A percentile compares a stretch with the other conserved stretches of the same genome.
Conservation (phyloP, 805 yeast genomes). For the Candida ipomoeae region DNA sequence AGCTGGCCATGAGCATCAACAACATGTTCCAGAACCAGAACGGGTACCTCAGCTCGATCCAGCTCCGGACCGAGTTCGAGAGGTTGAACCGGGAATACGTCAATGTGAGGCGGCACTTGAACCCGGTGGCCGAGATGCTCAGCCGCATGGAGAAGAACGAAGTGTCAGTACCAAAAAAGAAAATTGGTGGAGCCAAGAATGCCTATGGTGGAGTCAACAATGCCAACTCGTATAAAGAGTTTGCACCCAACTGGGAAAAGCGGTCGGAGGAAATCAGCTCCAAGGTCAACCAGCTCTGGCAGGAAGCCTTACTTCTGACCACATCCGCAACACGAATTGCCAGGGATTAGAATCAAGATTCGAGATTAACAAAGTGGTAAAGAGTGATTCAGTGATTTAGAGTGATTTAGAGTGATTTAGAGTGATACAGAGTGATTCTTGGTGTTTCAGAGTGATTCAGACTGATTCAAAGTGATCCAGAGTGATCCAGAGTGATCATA, state of each 20-base stretch:
- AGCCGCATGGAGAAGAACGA: slow-evolving; percentile 40
- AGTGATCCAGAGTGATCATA: too few relatives aligned
- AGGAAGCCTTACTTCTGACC: slow-evolving; percentile 30
- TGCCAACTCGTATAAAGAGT: slow-evolving; percentile 33
- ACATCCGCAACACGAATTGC: slow-evolving; percentile 6
- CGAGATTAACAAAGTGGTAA: too few relatives aligned
- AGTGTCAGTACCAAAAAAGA: slow-evolving; percentile 23
- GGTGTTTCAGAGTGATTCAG: too few relatives aligned
- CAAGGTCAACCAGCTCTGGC: slow-evolving; percentile 35
- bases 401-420: too few relatives aligned
- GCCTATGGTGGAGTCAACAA: slow-evolving; percentile 10
- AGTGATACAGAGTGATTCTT: too few relatives aligned
- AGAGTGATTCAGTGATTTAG: too few relatives aligned
- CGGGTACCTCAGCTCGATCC: slow-evolving; percentile 46
- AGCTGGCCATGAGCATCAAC: slow-evolving; percentile 6
- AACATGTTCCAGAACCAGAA: slow-evolving; percentile 20
- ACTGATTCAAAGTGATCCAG: too few relatives aligned
- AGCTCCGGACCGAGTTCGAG: slow-evolving; percentile 72
- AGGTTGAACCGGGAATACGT: slow-evolving; percentile 69
- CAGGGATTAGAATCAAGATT: too few relatives aligned
- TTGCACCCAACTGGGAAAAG: slow-evolving; percentile 29
- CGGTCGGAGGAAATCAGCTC: slow-evolving; percentile 26
- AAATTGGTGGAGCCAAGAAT: slow-evolving; percentile 8
- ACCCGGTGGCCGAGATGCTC: slow-evolving; percentile 66
- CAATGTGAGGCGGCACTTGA: slow-evolving; percentile 61